A percentile compares a stretch with the other conserved stretches of the same genome.
phyloP scores from a whole-genome alignment of 2,329 filamentous ascomycete genomes.

The Trichoderma lentiforme region DNA sequence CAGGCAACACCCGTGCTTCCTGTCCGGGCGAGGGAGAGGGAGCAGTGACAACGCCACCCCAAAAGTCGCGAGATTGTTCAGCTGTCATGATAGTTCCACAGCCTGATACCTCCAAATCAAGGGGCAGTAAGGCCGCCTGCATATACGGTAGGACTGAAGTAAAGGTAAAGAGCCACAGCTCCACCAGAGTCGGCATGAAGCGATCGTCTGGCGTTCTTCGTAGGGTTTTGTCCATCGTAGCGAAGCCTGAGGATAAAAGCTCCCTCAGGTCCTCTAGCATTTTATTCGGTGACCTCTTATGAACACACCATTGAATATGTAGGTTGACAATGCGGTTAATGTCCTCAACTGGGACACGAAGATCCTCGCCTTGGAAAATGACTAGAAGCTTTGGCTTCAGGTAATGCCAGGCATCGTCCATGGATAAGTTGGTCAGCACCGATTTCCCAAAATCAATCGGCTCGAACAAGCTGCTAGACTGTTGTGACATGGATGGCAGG shows the following conservation, averaged over 20 bases:
- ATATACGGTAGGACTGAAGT: conserved; percentile 88
- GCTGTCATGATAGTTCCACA: conserved; percentile 72
- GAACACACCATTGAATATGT: conserved; percentile 74
- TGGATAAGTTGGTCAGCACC: conserved; percentile 64
- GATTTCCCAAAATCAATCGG: conserved; percentile 53
- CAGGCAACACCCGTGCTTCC: conserved; percentile 43
- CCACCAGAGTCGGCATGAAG: conserved; percentile 84
- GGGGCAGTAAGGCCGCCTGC: conserved; percentile 87
- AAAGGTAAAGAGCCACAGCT: conserved; percentile 92
- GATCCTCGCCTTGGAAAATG: conserved; percentile 77
- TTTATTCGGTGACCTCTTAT: conserved; percentile 65
- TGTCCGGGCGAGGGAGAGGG: conserved; percentile 28
- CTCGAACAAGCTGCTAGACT: conserved; percentile 47
- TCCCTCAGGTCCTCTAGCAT: conserved; percentile 76
- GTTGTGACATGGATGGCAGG: conserved; percentile 43
- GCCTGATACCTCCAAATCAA: conserved; percentile 91
- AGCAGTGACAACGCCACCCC: conserved; percentile 64
- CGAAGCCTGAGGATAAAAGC: conserved; percentile 76
- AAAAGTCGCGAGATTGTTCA: conserved; percentile 84
- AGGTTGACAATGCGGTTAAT: conserved; percentile 77
- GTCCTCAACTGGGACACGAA: conserved; percentile 77
- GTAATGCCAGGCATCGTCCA: conserved; percentile 80
- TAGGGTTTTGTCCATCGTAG: conserved; percentile 79
- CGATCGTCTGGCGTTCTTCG: conserved; percentile 76
- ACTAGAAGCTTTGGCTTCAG: conserved; percentile 72